Base-by-base conservation (phyloP, 768 basidiomycete species). In the Lactifluus subvellereus region DNA sequence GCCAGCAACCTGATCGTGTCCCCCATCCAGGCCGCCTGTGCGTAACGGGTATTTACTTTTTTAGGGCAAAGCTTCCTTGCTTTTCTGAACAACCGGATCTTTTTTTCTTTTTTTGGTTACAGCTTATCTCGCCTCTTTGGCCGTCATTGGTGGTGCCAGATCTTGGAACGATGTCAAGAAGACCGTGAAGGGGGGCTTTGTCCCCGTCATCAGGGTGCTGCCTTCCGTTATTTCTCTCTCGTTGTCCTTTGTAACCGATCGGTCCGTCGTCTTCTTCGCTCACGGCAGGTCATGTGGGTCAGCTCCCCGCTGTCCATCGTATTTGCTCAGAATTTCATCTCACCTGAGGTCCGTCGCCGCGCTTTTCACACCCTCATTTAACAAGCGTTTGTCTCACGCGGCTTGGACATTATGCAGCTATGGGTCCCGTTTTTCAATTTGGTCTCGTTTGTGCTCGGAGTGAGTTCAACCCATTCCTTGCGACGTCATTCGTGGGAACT, bases 401-500 rank as follows among this genome's bases (percentile, higher is more conserved):
- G 47, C 50, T 14, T 50, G 27, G 43, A 11, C 27, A 22, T 38
- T 14, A 32, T 54, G 18, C 57, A 91, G 88, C 79, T 92, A 49
- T 93, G 92, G 91, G 88, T 89, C 0, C 88, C 89, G 9, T 95
- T 89, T 77, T 94, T 94, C 81, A 92, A 86, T 72, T 68, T 81
- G 40, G 76, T 94, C 47, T 84, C 86, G 71, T 92, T 94, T 71
- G 72, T 83, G 22, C 78, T 91, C 13, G 91, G 91, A 22, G 91
- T 91, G 70, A 69, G 88, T 77, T 9, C 30, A 37, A 43, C 3
- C 50, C 38, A 27, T 22, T 14, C 18, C 54, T 35, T 67, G 55
- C 14, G 45, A 66, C 62, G 59, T 16, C 35, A 5, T 37, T 20
- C 10, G 35, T 49, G 11, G 16, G 35, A 57, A 5, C 43, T 35